Conservation (phyloP, 495 filamentous ascomycete genomes). For the Penicillium atrosanguineum region DNA sequence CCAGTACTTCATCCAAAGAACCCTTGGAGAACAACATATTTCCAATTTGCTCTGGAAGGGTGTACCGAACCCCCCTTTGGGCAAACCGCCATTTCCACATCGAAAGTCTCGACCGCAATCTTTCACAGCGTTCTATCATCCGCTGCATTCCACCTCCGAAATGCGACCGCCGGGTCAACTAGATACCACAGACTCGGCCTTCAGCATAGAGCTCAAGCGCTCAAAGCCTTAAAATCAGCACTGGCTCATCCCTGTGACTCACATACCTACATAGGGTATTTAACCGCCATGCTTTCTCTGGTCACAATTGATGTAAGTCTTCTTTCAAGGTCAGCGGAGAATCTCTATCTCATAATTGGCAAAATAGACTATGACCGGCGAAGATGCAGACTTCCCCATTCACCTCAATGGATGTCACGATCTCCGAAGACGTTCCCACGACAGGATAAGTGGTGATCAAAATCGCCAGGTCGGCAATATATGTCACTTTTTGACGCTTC, state of each 20-base stretch:
- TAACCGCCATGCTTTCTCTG: slow-evolving; percentile 8
- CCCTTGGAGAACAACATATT: slow-evolving; percentile 13
- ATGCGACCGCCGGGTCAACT: neutral
- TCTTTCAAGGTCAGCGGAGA: no score
- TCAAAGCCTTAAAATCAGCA: slow-evolving; percentile 1
- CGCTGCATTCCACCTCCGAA: slow-evolving; percentile 12
- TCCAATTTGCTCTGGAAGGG: slow-evolving; percentile 9
- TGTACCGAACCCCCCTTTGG: slow-evolving; percentile 2
- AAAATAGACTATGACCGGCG: slow-evolving; percentile 8
- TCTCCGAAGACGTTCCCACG: no score
- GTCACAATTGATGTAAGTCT: slow-evolving; percentile 12
- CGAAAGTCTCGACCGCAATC: slow-evolving; percentile 5
- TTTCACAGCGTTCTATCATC: slow-evolving; percentile 11
- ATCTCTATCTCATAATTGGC: no score
- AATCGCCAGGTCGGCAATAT: slow-evolving; percentile 4
- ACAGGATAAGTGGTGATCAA: neutral
- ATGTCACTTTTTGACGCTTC: slow-evolving; percentile 5
- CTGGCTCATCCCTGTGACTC: neutral
- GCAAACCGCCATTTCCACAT: neutral
- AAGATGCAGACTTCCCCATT: slow-evolving; percentile 9
- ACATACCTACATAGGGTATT: neutral
- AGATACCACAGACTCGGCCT: slow-evolving; percentile 6
- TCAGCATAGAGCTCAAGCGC: slow-evolving; percentile 5
- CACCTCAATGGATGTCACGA: slow-evolving; percentile 9
- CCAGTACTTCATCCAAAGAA: slow-evolving; percentile 9